Base-by-base conservation (phyloP, 192 early-diverging fungal genomes). In the Globomyces pollinis-pini region DNA sequence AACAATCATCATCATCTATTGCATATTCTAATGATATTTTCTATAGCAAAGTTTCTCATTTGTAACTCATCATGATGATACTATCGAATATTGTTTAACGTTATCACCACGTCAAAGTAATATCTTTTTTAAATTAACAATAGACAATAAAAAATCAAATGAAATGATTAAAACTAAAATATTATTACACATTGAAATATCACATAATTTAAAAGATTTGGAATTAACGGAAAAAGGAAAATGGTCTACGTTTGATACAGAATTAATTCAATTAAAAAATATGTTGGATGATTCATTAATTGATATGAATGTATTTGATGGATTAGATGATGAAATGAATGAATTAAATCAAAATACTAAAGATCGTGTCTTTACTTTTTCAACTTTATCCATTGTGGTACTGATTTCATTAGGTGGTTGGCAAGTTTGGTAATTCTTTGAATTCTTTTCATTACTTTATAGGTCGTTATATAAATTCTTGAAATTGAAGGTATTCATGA, bases 81-180 rank as follows among this genome's bases (percentile, higher is more conserved):
- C 89, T 64, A 74, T 97, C 20, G 67, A 84, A 31, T 84, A 87
- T 44, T 97, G 94, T 65, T 93, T 94, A 75, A 86, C 86, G 21
- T 89, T 88, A 65, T 60, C 71, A 16, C 68, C 90, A 2, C 15
- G 15, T 16, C 15, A 2, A 1, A 36, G 50, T 42, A 42, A 42
- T 42, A 5, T 15, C n/a, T n/a, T n/a, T n/a, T n/a, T n/a, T n/a
- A n/a, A n/a, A n/a, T n/a, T n/a, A n/a, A n/a, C n/a, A n/a, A n/a
- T n/a, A n/a, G n/a, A n/a, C n/a, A n/a, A n/a, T 15, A 15, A 39
- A 39, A 39, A 39, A 15, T 20, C 38, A n/a, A 20, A 20, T 15
- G 20, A 39, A n/a, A 39, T 20, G 38, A 39, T 39, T 15, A 39
- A 39, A 39, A 15, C 15, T 30, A 18, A 50, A 15, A 38, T 57